Base-by-base conservation (phyloP, 1,284 basidiomycete genomes). In the Boletellus sp. region DNA sequence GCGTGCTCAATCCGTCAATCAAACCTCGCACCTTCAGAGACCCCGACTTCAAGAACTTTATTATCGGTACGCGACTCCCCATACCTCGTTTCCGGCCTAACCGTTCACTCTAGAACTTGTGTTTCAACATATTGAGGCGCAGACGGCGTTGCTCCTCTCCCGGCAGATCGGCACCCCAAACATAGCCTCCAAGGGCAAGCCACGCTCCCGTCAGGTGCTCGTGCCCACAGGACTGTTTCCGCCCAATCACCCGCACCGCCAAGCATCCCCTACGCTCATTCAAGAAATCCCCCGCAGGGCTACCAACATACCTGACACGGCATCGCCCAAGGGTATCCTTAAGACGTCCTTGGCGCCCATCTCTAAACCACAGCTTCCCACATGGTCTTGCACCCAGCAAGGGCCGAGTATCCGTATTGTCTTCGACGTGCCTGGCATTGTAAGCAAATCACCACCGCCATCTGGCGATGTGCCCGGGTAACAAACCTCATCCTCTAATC, bases 101-200 rank as follows among this genome's bases (percentile, higher is more conserved):
- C 35, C 41, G 47, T 50, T 32, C 38, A 7, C 30, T 36, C 12
- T 58, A 88, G 86, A 89, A 65, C 76, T 86, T 10, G 80, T 80
- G 0, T 65, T 89, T 5, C 85, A 86, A 59, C 80, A 79, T 11
- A 78, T 88, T 43, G 86, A 89, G 68, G 74, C 75, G 0, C 82
- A 85, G 53, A 74, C 77, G 8, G 61, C 71, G 4, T 63, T 88
- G 18, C 57, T 71, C 1, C 76, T 89, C 42, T 86, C 86, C 4
- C 79, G 86, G 19, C 74, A 80, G 47, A 79, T 89, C 52, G 76
- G 76, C 24, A 83, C 77, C 0, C 86, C 86, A 6, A 89, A 89
- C 66, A 87, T 89, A 53, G 66, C 75, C 8, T 80, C 80, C 44
- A 89, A 89, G 64, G 86, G 86, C 19, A 79, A 75, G 59, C 76